Evolutionary conservation across 2,329 filamentous ascomycete species (phyloP), one percentile per base, ranked within the genome.

Genomic region (Fusarium decemcellulare): DNA sequence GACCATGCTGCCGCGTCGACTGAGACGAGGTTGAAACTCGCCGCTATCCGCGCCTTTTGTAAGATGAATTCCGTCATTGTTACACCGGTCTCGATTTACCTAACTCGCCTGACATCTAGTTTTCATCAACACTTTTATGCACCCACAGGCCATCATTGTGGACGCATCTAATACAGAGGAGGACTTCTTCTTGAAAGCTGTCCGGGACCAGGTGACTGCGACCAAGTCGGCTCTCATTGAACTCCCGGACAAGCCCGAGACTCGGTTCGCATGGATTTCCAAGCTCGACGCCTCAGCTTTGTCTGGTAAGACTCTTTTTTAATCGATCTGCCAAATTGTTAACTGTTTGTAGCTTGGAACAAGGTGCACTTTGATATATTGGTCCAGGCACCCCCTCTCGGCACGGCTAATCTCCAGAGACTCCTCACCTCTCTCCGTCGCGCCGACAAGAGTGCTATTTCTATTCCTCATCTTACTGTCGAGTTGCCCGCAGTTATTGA

Each of bases 401-500:
- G 92, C 18, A 91, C 93, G 3, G 94, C 93, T 11, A 92, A 91
- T 53, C 78, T 98, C 32, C 88, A 93, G 53, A 87, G 93, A 59
- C 85, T 98, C 34, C 86, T 99, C 5, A 87, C 88, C 63, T 97
- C 94, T 6, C 85, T 99, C 29, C 84, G 87, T 66, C 82, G 83
- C 8, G 93, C 93, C 6, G 94, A 98, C 76, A 95, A 94, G 76
- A 86, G 89, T 48, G 91, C 91, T 1, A 84, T 92, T 43, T 83
- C 86, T 2, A 81, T 87, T 2, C 95, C 95, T 4, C 90, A 92
- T 66, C 83, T 99, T 48, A 97, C 92, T 3, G 90, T 98, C 52
- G 95, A 98, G 76, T 84, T 99, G 8, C 94, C 95, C 1, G 82
- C 88, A 30, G 81, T 88, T 32, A 82, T 95, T 16, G 93, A 97